Evolutionary conservation across 345 rosid genomes (phyloP).

Genomic region (Hevea brasiliensis): DNA sequence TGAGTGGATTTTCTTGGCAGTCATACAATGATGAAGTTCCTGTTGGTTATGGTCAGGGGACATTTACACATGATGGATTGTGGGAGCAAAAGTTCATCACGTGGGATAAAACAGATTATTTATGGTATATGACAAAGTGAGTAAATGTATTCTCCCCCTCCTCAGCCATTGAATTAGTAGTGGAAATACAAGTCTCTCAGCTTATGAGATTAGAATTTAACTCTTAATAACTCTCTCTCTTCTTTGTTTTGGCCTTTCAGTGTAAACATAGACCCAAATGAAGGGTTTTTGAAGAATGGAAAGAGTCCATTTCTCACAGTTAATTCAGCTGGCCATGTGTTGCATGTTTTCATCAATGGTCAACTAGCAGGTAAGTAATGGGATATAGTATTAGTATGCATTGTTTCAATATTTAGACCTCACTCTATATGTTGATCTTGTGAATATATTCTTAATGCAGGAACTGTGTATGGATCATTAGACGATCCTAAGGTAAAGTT

Average conservation of each 20-base stretch:
- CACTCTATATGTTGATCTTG: not conserved
- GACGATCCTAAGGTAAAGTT: slow-evolving; percentile 24
- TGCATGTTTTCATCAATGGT: slow-evolving; percentile 35
- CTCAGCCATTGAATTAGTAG: no score
- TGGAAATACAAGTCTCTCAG: no score
- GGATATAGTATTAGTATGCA: not conserved
- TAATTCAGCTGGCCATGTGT: slow-evolving; percentile 33
- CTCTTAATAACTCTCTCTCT: no score
- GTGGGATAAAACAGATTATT: slow-evolving; percentile 43
- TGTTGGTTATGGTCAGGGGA: slow-evolving; percentile 23
- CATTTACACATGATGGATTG: slow-evolving; percentile 33
- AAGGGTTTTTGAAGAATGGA: slow-evolving; percentile 66
- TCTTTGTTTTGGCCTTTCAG: slow-evolving; percentile 39
- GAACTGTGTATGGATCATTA: slow-evolving; percentile 27
- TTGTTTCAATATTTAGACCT: not conserved
- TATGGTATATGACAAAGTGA: slow-evolving; percentile 53
- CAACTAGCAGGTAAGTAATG: slow-evolving; percentile 21
- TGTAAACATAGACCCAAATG: slow-evolving; percentile 49
- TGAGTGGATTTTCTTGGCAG: slow-evolving; percentile 38
- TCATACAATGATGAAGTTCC: slow-evolving; percentile 38
- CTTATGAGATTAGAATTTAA: no score
- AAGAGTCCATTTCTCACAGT: slow-evolving; percentile 50
- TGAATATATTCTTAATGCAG: not conserved
- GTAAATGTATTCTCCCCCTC: slow-evolving; percentile 16
- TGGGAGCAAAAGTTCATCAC: slow-evolving; percentile 40